Evolutionary conservation across 345 rosid genomes (phyloP).

Genomic region (Moricandia arvensis): DNA sequence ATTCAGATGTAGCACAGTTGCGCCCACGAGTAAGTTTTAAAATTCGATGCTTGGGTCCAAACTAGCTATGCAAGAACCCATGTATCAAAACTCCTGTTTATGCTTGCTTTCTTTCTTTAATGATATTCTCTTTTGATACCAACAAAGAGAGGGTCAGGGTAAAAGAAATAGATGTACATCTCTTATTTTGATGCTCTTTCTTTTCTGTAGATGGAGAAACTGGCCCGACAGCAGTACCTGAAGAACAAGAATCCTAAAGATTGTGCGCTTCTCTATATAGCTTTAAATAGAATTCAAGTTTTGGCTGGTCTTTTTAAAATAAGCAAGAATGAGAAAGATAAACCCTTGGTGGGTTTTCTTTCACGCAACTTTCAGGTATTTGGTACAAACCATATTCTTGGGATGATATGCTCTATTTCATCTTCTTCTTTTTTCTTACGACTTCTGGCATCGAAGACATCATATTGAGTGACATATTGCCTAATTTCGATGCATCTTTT

Average conservation of each 20-base stretch:
- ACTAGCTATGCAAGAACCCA: slow-evolving; percentile 23
- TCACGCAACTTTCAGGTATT: slow-evolving; percentile 91
- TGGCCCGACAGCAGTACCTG: slow-evolving; percentile 79
- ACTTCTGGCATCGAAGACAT: slow-evolving; percentile 9
- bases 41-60: slow-evolving; percentile 16
- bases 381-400: slow-evolving; percentile 22
- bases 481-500: slow-evolving; percentile 17
- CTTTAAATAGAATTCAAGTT: slow-evolving; percentile 84
- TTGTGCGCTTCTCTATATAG: slow-evolving; percentile 82
- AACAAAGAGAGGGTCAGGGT: background rate
- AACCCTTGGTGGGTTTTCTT: slow-evolving; percentile 88
- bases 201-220: slow-evolving; percentile 72
- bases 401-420: slow-evolving; percentile 17
- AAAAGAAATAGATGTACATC: background rate
- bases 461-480: slow-evolving; percentile 14
- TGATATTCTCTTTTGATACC: slow-evolving; percentile 7
- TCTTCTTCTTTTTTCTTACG: background rate
- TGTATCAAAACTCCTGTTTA: background rate
- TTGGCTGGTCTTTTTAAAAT: slow-evolving; percentile 91
- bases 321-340: slow-evolving; percentile 86
- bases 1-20: slow-evolving; percentile 58
- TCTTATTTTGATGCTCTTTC: slow-evolving; percentile 27
- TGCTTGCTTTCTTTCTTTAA: slow-evolving; percentile 1
- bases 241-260: slow-evolving; percentile 85
- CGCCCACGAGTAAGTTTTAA: slow-evolving; percentile 64